phyloP scores from a whole-genome alignment of 345 rosid genomes.

The Linum tenue region DNA sequence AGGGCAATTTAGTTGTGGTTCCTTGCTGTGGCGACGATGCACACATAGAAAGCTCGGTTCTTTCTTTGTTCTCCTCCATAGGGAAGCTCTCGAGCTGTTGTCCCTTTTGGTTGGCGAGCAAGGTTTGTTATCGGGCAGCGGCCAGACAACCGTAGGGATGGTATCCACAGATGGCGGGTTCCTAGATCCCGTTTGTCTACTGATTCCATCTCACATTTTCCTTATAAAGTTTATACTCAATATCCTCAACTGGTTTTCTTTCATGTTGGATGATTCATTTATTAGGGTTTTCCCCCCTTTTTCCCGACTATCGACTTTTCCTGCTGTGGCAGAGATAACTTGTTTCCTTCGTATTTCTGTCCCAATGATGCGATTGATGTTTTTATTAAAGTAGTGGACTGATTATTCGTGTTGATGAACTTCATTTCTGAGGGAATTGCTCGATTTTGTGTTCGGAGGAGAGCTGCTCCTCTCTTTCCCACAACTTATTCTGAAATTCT shows the following conservation, averaged over 20 bases:
- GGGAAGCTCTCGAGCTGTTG: not conserved
- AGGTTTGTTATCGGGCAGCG: conserved; percentile 29
- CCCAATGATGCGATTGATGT: not conserved
- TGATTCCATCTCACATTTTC: conserved; percentile 44
- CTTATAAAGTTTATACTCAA: not conserved
- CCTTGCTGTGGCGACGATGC: conserved; percentile 27
- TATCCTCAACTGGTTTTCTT: no score
- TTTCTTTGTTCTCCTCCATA: not conserved
- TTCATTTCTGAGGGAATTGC: not conserved
- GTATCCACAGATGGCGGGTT: conserved; percentile 43
- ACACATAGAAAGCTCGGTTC: conserved; percentile 27
- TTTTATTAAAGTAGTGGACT: not conserved
- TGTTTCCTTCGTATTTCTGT: no score
- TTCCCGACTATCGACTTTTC: no score
- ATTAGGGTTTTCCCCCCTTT: no score
- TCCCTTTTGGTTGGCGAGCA: not conserved
- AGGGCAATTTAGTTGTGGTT: conserved; percentile 5
- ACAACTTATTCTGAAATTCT: not conserved
- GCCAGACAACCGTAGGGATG: conserved; percentile 68
- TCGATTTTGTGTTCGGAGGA: not conserved
- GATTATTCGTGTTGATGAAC: not conserved
- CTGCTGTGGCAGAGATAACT: no score
- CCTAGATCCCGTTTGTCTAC: conserved; percentile 34
- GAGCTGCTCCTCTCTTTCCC: not conserved
- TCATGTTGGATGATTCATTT: no score